phyloP scores from a whole-genome alignment of 2,329 filamentous ascomycete genomes.

The Diaporthe eres region DNA sequence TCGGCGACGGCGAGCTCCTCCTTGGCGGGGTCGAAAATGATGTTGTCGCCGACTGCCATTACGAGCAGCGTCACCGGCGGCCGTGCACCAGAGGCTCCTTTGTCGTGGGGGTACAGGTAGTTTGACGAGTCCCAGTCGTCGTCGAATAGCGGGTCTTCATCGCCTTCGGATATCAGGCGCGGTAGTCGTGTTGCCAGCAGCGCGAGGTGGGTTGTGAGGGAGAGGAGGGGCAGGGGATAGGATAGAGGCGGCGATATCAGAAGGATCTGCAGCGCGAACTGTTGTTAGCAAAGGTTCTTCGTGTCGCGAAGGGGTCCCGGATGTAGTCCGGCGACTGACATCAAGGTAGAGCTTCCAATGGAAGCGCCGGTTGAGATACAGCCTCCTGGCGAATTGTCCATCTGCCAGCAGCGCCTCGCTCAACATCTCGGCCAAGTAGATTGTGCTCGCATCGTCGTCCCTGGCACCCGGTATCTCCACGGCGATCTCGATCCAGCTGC shows the following conservation, averaged over 20 bases:
- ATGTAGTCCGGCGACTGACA: slow-evolving; percentile 67
- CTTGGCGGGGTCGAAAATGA: slow-evolving; percentile 92
- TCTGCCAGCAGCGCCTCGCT: slow-evolving; percentile 86
- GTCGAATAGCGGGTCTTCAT: slow-evolving; percentile 97
- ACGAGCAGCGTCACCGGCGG: slow-evolving; percentile 94
- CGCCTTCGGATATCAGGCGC: slow-evolving; percentile 85
- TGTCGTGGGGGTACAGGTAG: slow-evolving; percentile 77
- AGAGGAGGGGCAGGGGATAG: slow-evolving; percentile 93
- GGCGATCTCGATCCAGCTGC: slow-evolving; percentile 88
- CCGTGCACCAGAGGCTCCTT: slow-evolving; percentile 56
- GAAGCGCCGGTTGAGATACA: slow-evolving; percentile 92
- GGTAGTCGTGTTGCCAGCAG: slow-evolving; percentile 90
- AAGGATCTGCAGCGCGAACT: slow-evolving; percentile 75
- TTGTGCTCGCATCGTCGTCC: slow-evolving; percentile 90
- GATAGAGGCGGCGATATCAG: slow-evolving; percentile 93
- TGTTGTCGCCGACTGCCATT: slow-evolving; percentile 86
- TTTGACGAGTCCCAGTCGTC: slow-evolving; percentile 94
- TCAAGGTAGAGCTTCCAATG: slow-evolving; percentile 98
- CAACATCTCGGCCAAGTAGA: slow-evolving; percentile 91
- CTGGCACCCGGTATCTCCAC: slow-evolving; percentile 93
- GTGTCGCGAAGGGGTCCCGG: neutral
- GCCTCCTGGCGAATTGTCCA: slow-evolving; percentile 75
- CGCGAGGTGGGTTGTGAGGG: slow-evolving; percentile 92
- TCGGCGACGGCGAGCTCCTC: slow-evolving; percentile 97
- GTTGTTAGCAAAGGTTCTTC: slow-evolving; percentile 34